A percentile compares a stretch with the other conserved stretches of the same genome.
Evolutionary conservation across 352 stramenopile species (phyloP).

Genomic region (Pseudoperonospora humuli): DNA sequence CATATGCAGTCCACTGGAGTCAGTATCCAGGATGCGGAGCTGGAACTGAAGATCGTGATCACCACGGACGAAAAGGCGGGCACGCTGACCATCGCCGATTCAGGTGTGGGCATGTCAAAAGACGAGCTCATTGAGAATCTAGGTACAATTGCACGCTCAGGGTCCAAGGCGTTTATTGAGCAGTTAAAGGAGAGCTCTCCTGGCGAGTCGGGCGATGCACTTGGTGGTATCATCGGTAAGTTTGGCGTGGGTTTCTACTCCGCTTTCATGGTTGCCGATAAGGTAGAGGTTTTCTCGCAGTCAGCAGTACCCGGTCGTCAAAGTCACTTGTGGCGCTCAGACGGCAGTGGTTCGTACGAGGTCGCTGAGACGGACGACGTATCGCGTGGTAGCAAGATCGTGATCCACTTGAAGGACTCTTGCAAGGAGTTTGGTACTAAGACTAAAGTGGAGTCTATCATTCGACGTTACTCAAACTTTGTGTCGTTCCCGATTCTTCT

Average conservation of each 20-base stretch:
- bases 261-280: conserved; percentile 98
- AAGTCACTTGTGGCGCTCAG: conserved; percentile 66
- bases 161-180: conserved; percentile 96
- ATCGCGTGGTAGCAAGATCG: conserved; percentile 92
- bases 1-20: conserved; percentile 85
- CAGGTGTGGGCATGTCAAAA: conserved; percentile 97
- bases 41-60: conserved; percentile 95
- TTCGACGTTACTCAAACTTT: conserved; percentile 99
- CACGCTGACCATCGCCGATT: conserved; percentile 97
- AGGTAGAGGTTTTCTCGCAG: conserved; percentile 90
- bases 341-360: conserved; percentile 79
- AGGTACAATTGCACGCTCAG: conserved; percentile 97
- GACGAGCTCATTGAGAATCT: conserved; percentile 96
- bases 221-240: conserved; percentile 96
- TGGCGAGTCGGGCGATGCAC: conserved; percentile 56
- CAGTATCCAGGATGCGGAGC: conserved; percentile 63
- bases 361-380: conserved; percentile 62
- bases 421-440: conserved; percentile 92
- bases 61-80: conserved; percentile 91
- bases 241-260: conserved; percentile 99
- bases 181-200: conserved; percentile 79
- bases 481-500: conserved; percentile 98
- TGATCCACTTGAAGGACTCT: conserved; percentile 96
- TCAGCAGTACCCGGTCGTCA: conserved; percentile 49
- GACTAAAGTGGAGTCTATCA: conserved; percentile 91